Base-by-base conservation (phyloP, 345 rosid species). In the Salix udensis region DNA sequence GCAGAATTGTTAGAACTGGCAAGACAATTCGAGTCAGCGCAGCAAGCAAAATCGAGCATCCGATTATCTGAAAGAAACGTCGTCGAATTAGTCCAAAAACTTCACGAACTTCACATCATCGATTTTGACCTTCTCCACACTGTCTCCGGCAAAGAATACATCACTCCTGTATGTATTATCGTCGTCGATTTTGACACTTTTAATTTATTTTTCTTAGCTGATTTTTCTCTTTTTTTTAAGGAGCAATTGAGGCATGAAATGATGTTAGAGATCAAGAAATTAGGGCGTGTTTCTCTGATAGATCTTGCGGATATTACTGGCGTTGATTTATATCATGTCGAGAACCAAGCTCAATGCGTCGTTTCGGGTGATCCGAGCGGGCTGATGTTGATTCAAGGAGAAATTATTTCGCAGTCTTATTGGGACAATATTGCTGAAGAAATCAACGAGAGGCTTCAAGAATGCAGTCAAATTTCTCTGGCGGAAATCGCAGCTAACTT, bases 121-220 rank as follows among this genome's bases (percentile, higher is more conserved):
- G 96, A 95, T 85, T 95, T 95, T 88, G 94, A 93, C 80, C 98
- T 95, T 78, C 97, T 95, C 76, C 97, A 95, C 84, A 95, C 98
- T 78, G 92, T 95, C 81, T 87, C 97, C 65, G 98, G 98, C 74
- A 93, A 93, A 70, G 97, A 95, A 82, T 93, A 88, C 88, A 95
- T 95, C 84, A 93, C 98, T 83, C 91, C 94, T 28, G 98, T 92
- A 78, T 1, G 61, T 34, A 18, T 0, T 24, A 74, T 74, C 65
- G 65, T 39, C 34, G 72, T 65, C 73, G 46, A 42, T 0, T 42
- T 42, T 42, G 4, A 42, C 13, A 42, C 14, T 46, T 14, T 3
- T 15, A 46, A 46, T 46, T 14, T 40, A 2, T 37, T 36, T 68
- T 11, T 21, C 26, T 55, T 68, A 26, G 5, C 61, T 23, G 1